These are phyloP conservation scores for Curvularia sp. DNA, from an alignment of 2,329 filamentous ascomycete species.

Conservation along the genomic window DNA sequence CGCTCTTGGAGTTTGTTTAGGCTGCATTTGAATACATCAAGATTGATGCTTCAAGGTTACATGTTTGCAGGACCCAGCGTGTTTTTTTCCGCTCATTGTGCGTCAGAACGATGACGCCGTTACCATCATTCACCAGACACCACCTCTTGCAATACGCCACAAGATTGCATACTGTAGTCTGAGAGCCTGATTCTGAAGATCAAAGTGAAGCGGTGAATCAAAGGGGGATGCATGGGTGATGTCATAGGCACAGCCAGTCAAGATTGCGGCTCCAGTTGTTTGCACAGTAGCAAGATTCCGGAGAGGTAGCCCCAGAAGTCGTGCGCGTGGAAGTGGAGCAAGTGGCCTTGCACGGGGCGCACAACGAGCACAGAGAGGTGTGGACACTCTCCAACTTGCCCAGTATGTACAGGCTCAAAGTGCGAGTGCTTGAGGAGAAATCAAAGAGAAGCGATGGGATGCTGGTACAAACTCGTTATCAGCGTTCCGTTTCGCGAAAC, in stretches of 20 bases:
- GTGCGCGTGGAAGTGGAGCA: neutral
- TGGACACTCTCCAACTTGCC: neutral
- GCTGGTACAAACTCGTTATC: neutral
- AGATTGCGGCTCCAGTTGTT: neutral
- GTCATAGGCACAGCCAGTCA: neutral
- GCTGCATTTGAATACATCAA: neutral
- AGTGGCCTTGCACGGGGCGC: neutral
- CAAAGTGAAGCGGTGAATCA: neutral
- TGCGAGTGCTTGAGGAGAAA: neutral
- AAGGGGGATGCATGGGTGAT: neutral
- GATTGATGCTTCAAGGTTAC: too few relatives aligned
- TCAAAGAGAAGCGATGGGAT: neutral
- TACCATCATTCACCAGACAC: neutral
- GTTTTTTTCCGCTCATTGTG: neutral
- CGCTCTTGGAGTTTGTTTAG: neutral
- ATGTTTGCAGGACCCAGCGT: too few relatives aligned
- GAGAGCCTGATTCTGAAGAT: neutral
- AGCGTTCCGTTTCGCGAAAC: neutral
- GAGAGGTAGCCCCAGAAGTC: neutral
- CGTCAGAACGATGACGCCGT: neutral
- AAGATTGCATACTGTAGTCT: neutral
- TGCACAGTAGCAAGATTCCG: neutral
- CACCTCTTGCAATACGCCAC: neutral
- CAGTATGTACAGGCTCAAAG: too few relatives aligned
- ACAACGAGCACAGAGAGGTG: neutral